These are phyloP conservation scores for Trichoderma orchidacearum DNA, from an alignment of 495 filamentous ascomycete genomes.

Conservation along the genomic window DNA sequence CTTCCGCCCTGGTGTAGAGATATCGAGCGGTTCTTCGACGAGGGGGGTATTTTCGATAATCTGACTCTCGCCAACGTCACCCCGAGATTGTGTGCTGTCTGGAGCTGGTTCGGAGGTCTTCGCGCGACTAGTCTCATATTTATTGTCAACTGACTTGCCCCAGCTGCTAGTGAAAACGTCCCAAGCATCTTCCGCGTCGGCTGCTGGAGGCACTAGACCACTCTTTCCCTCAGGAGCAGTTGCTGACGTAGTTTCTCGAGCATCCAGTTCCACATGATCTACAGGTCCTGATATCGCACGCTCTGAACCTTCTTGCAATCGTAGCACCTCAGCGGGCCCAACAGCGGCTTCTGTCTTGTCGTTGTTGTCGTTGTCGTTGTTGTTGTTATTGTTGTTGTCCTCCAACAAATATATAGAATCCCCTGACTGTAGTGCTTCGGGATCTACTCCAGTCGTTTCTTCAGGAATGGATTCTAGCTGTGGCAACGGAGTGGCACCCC, in stretches of 20 bases:
- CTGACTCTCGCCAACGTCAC: not conserved
- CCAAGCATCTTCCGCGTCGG: not conserved
- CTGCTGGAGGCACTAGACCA: not conserved
- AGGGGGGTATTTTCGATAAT: not conserved
- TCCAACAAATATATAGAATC: not conserved
- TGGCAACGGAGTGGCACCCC: not conserved
- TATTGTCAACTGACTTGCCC: not conserved
- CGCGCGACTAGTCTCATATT: not conserved
- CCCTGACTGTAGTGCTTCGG: not conserved
- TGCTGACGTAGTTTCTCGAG: not conserved
- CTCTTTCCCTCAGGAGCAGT: too few species aligned
- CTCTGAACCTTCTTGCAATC: not conserved
- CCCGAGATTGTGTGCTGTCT: not conserved
- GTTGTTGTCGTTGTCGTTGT: not conserved
- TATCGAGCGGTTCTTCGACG: not conserved
- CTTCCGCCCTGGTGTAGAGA: not conserved
- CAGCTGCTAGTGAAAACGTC: not conserved
- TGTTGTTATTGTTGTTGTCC: not conserved
- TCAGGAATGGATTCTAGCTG: not conserved
- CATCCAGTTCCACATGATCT: not conserved
- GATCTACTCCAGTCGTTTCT: not conserved
- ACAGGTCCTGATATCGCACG: not conserved
- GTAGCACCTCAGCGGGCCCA: not conserved
- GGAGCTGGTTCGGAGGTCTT: not conserved
- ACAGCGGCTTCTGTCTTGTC: slow-evolving; percentile 7